Base-by-base conservation (phyloP, 495 filamentous ascomycete genomes). In the Niebla homalea region DNA sequence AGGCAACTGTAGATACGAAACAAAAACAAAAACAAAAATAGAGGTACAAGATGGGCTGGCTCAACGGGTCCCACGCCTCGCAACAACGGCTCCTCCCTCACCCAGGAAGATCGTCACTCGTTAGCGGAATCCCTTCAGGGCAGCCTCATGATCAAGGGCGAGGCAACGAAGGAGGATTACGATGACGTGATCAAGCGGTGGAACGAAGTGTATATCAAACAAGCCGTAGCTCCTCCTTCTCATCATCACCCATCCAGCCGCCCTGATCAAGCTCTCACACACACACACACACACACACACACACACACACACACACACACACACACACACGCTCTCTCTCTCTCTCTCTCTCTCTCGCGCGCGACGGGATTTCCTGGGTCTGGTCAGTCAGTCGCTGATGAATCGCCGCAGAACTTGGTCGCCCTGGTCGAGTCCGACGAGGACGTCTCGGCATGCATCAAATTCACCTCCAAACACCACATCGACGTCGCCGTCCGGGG, bases 401-500 rank as follows among this genome's bases (percentile, higher is more conserved):
- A n/a, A n/a, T 32, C 0, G 14, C 7, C 2, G 14, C 21, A 48
- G 45, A 48, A 48, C 45, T 5, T 48, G 6, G 29, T 48, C 21
- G 45, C 45, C 26, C 23, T 48, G 5, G 45, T 48, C 5, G 45
- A 48, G n/a, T 16, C 12, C 25, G 45, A 48, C 16, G n/a, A 11
- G 1, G 45, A 48, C 45, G 32, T 48, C 15, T 48, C 45, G 5
- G 21, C 5, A 35, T 48, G 25, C 45, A 35, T 48, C 45, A 48
- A 48, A 36, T 48, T 48, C 26, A 68, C 69, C 1, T 59, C 63
- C 12, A 51, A 64, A n/a, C 50, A 79, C 51, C 50, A 47, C n/a
- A 46, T 78, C 47, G 67, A 71, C 36, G 49, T 79, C 40, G 73
- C 73, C 4, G 64, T 76, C 14, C 66, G 67, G 47, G 70, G 76